Base-by-base conservation (phyloP, 2,329 filamentous ascomycete species). In the Spiromastix sp. region DNA sequence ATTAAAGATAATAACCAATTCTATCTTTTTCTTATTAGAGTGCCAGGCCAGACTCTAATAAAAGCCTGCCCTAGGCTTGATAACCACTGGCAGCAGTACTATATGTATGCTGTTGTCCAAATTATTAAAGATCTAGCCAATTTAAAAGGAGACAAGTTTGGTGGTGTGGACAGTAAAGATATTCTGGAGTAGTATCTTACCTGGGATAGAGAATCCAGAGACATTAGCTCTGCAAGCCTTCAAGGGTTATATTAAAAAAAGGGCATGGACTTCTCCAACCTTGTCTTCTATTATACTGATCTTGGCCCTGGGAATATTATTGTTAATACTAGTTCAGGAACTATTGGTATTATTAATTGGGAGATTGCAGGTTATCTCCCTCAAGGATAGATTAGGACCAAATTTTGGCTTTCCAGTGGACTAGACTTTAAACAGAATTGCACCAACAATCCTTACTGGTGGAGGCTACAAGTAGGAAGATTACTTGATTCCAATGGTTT, bases 261-360 rank as follows among this genome's bases (percentile, higher is more conserved):
- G 15, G 48, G 47, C 9, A 55, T 59, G 47, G 49, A 54, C 34
- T 51, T 42, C 30, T 53, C 48, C 6, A 40, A 34, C 15, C 42
- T 52, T 20, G 40, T 50, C 2, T 55, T 56, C 25, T 50, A 47
- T 39, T 50, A 57, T 44, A 46, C 44, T 30, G 48, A 57, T 41
- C 43, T 58, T 28, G 53, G 49, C 6, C 52, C 52, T 18, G 36
- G 34, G 1, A 58, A 56, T 38, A 42, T 57, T 28, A 40, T 59
- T 31, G 46, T 55, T 9, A 44, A 31, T 8, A 31, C 43, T 4
- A 35, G 29, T 6, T 42, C 30, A 11, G 34, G 45, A 3, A 42
- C 29, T 3, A 36, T 57, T 15, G 50, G 52, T 1, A 50, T 56
- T 12, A 54, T 56, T 16, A 47, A 56, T 30, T 56, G 48, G 50